Conservation (phyloP, 805 yeast genomes). For the Myxozyma sirexii region DNA sequence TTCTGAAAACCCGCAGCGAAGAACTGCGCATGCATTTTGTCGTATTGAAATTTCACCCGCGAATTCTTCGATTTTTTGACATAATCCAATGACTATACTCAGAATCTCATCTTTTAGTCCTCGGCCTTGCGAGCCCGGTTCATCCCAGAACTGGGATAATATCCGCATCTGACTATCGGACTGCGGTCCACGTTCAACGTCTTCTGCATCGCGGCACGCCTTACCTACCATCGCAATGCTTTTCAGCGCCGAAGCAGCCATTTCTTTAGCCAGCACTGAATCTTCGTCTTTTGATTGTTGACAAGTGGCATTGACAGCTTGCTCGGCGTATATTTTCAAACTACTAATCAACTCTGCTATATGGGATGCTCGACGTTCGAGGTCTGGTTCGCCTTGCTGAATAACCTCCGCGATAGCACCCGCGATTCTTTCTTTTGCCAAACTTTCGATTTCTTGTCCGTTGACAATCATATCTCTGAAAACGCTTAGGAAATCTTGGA, state of each 20-base stretch:
- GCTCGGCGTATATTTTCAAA: conserved; percentile 15
- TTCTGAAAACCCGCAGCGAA: conserved; percentile 68
- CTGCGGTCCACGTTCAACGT: conserved; percentile 45
- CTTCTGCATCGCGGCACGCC: conserved; percentile 64
- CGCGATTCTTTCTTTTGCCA: conserved; percentile 37
- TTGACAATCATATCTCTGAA: conserved; percentile 36
- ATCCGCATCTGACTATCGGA: conserved; percentile 11
- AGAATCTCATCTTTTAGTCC: conserved; percentile 50
- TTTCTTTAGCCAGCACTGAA: conserved; percentile 33
- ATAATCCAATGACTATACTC: conserved; percentile 48
- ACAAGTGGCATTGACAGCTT: conserved; percentile 2
- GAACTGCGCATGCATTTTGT: conserved; percentile 64
- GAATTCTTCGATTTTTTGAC: conserved; percentile 47
- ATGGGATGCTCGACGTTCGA: conserved; percentile 4
- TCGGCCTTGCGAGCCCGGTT: conserved; percentile 57
- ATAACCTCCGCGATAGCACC: conserved; percentile 33
- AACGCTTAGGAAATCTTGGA: conserved; percentile 17
- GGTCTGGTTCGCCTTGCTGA: conserved; percentile 21
- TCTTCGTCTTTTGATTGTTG: neutral
- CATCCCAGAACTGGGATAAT: conserved; percentile 34
- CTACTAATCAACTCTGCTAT: conserved; percentile 15
- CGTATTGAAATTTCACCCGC: conserved; percentile 44
- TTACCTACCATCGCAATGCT: conserved; percentile 74
- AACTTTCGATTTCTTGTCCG: conserved; percentile 38
- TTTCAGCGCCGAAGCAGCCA: conserved; percentile 57